phyloP scores from a whole-genome alignment of 257 asterid species.

The Solanum chaucha region DNA sequence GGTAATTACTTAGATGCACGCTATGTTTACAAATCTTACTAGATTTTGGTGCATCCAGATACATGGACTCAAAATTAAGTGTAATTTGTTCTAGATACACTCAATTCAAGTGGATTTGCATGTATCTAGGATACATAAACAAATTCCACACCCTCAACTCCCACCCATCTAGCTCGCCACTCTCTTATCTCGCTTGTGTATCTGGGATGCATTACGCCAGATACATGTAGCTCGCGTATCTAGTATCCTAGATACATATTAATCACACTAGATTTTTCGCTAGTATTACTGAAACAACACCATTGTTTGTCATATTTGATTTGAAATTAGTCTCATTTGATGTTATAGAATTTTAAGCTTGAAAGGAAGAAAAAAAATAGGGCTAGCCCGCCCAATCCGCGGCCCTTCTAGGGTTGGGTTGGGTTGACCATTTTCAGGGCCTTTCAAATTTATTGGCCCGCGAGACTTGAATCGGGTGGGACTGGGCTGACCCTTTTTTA shows the following conservation, averaged over 20 bases:
- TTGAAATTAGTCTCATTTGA: not conserved
- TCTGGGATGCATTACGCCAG: not conserved
- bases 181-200: not conserved
- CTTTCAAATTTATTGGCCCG: not conserved
- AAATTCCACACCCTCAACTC: not conserved
- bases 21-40: not conserved
- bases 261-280: not conserved
- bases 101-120: not conserved
- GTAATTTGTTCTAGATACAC: not conserved
- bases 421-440: not conserved
- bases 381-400: not conserved
- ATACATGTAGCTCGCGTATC: not conserved
- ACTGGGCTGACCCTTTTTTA: not conserved
- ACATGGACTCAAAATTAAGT: too few relatives aligned
- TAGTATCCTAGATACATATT: too few relatives aligned
- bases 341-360: not conserved
- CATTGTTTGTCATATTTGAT: not conserved
- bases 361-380: rapidly evolving
- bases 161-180: not conserved
- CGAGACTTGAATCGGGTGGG: not conserved
- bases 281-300: not conserved
- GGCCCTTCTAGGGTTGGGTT: not conserved
- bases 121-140: not conserved
- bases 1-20: not conserved
- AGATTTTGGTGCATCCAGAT: not conserved